A percentile compares a stretch with the other conserved stretches of the same genome.
Conservation (phyloP, 805 yeast species). For the Wickerhamomyces xylosicus region DNA sequence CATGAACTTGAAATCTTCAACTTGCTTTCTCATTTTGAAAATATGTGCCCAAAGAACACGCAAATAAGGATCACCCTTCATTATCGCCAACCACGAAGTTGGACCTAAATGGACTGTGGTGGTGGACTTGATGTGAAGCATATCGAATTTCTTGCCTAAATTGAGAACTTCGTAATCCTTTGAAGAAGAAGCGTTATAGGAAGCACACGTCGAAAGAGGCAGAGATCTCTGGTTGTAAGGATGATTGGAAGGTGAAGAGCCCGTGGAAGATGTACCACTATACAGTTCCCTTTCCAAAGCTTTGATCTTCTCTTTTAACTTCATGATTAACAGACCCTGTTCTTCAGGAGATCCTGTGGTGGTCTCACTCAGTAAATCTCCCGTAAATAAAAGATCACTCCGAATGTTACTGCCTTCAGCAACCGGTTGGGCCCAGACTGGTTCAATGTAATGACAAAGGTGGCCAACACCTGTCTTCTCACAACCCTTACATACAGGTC, state of each 20-base stretch:
- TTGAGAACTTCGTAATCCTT: conserved; percentile 19
- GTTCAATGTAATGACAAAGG: conserved; percentile 46
- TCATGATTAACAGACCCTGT: neutral
- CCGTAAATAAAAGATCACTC: no score
- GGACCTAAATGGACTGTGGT: conserved; percentile 38
- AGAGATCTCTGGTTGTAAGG: no score
- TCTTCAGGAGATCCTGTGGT: neutral
- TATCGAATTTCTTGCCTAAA: conserved; percentile 32
- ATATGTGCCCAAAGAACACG: conserved; percentile 44
- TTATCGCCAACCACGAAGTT: conserved; percentile 48
- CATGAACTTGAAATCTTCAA: conserved; percentile 16
- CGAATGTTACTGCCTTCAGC: neutral
- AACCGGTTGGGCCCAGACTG: conserved; percentile 34
- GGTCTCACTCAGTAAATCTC: no score
- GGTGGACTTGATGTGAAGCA: conserved; percentile 31
- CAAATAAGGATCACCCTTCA: conserved; percentile 47
- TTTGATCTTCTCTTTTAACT: neutral
- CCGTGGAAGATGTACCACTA: conserved; percentile 12
- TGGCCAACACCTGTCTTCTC: conserved; percentile 48
- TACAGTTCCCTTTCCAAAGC: neutral
- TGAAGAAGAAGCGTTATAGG: neutral
- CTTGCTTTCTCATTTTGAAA: conserved; percentile 29
- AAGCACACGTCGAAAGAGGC: neutral
- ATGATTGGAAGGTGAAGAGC: no score
- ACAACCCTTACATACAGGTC: conserved; percentile 50